Percentiles rank a stretch among this genome's conserved stretches.
Evolutionary conservation across 305 asterid genomes (phyloP).

Genomic region (Andrographis paniculata): DNA sequence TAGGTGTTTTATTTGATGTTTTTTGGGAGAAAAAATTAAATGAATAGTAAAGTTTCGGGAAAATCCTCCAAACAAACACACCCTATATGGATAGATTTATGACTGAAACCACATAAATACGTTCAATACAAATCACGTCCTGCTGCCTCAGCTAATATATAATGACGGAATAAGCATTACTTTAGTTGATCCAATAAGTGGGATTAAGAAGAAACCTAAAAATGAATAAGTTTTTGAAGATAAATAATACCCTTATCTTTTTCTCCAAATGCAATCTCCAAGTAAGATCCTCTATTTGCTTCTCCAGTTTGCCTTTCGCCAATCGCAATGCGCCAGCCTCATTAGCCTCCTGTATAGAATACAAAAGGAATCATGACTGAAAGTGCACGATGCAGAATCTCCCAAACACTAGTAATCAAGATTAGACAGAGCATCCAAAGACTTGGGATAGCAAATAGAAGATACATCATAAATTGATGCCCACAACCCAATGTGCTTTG

Average conservation of each 20-base stretch:
- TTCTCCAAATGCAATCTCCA: conserved; percentile 96
- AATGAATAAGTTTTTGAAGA: neutral
- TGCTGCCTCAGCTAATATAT: too few species aligned
- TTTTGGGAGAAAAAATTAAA: too few species aligned
- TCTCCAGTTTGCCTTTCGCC: conserved; percentile 91
- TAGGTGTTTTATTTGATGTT: too few species aligned
- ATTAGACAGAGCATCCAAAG: conserved; percentile 11
- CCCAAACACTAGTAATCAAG: conserved; percentile 11
- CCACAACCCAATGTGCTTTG: too few species aligned
- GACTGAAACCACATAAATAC: too few species aligned
- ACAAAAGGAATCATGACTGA: conserved; percentile 7
- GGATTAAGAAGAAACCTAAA: too few species aligned
- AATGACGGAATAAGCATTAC: too few species aligned
- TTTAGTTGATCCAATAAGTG: too few species aligned
- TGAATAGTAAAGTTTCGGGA: too few species aligned
- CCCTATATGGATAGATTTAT: too few species aligned
- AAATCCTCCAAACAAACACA: too few species aligned
- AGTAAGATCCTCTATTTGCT: conserved; percentile 93
- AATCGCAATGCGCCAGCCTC: conserved; percentile 94
- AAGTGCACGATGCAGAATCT: conserved; percentile 14
- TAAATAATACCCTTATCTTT: conserved; percentile 59
- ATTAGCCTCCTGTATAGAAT: conserved; percentile 67
- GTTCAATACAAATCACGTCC: too few species aligned
- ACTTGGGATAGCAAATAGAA: neutral
- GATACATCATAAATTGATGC: neutral